Conservation (phyloP, 306 rosid species). For the Macrotyloma uniflorum region DNA sequence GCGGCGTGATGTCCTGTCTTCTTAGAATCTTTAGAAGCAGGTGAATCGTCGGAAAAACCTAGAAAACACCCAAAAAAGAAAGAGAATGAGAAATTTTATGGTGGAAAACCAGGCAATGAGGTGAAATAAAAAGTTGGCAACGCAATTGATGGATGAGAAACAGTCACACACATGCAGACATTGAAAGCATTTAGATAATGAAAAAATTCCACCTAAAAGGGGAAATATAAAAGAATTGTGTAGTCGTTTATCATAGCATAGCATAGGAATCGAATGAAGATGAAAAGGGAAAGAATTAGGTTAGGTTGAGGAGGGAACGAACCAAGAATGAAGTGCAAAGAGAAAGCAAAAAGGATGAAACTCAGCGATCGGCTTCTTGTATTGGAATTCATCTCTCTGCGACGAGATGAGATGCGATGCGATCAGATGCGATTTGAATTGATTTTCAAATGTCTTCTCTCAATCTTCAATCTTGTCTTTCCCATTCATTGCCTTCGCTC, state of each 20-base stretch:
- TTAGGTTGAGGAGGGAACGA: background rate
- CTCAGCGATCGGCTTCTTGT: background rate
- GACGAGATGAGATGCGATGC: background rate
- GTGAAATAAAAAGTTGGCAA: background rate
- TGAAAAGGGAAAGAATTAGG: background rate
- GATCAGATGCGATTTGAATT: too few relatives aligned
- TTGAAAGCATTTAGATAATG: background rate
- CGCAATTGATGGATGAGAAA: background rate
- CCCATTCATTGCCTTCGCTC: too few relatives aligned
- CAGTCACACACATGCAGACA: background rate
- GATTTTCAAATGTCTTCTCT: background rate
- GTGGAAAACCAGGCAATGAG: background rate
- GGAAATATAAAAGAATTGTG: background rate
- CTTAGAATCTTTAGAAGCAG: slow-evolving; percentile 41
- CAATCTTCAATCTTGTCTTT: background rate
- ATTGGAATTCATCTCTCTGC: background rate
- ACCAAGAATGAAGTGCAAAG: slow-evolving; percentile 24
- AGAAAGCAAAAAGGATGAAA: background rate
- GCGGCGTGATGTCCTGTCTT: slow-evolving; percentile 33
- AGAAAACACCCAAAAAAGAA: slow-evolving; percentile 11
- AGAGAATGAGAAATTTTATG: slow-evolving; percentile 4
- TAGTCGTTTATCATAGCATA: background rate
- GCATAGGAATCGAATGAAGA: background rate
- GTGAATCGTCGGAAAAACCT: slow-evolving; percentile 60
- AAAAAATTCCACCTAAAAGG: background rate